Evolutionary conservation across 306 rosid species (phyloP), one percentile per base, ranked within the genome.

Genomic region (Calophaca sinica): DNA sequence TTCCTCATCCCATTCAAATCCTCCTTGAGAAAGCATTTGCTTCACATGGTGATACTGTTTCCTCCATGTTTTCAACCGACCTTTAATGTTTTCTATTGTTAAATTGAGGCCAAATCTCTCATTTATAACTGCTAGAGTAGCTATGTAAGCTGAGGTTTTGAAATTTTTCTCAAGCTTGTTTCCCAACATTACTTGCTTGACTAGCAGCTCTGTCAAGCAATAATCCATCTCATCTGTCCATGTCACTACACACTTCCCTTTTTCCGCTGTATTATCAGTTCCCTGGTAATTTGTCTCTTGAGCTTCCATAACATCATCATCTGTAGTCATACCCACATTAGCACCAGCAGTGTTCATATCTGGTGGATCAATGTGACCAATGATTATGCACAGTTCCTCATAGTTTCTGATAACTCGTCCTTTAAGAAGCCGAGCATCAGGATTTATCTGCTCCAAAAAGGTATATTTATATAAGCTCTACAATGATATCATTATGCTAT

Each of bases 141-240:
- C 72, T 50, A 75, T 66, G 77, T 82, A 87, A 70, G 85, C 91
- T 36, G 79, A 65, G 70, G 83, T 68, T 78, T 82, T 87, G 53
- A 87, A 82, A 70, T 65, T 77, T 70, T 80, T 80, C 78, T 84
- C 91, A 49, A 87, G 77, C 80, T 77, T 87, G 58, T 87, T 87
- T 39, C 88, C 90, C 81, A 82, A 53, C 82, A 70, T 60, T 66
- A 84, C 88, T 70, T 87, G 88, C 71, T 84, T 69, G 60, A 80
- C 73, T 67, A 87, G 85, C 59, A 79, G 73, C 75, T 82, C 81
- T 20, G 84, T 70, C 64, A 84, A 80, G 84, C 84, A 87, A 67
- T 31, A 60, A 84, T 87, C 88, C 91, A 87, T 87, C 62, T 77
- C 87, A 57, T 84, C 78, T 15, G 91, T 87, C 88, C 88, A 84